A percentile compares a stretch with the other conserved stretches of the same genome.
phyloP scores from a whole-genome alignment of 345 rosid genomes.

The Gynandropsis gynandra region DNA sequence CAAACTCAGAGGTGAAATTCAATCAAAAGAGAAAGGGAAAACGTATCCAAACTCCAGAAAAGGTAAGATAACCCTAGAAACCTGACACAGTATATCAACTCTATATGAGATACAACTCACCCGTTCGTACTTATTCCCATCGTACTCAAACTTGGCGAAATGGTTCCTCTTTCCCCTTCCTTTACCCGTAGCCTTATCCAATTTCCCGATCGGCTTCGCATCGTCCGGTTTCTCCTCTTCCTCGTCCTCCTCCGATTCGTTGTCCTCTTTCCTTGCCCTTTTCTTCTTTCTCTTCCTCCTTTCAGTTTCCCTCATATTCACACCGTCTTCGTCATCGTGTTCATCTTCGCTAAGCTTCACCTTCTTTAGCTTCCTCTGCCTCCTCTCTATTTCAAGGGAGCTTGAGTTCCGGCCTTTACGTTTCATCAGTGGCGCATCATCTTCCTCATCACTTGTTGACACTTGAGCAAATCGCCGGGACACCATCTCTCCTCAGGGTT shows the following conservation, averaged over 20 bases:
- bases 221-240: conserved; percentile 65
- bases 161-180: conserved; percentile 66
- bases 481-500: conserved; percentile 29
- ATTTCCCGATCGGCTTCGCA: conserved; percentile 69
- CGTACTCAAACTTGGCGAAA: conserved; percentile 60
- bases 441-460: conserved; percentile 75
- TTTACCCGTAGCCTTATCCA: conserved; percentile 54
- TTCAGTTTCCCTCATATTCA: conserved; percentile 25
- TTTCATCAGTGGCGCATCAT: conserved; percentile 30
- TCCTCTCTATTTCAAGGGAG: conserved; percentile 27
- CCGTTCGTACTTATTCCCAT: conserved; percentile 62
- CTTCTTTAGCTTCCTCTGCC: conserved; percentile 46
- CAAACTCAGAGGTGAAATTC: no score
- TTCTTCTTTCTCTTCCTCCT: conserved; percentile 22
- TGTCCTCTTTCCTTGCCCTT: conserved; percentile 16
- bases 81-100: background rate
- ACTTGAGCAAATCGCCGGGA: conserved; percentile 70
- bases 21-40: background rate
- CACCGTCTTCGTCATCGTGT: conserved; percentile 16
- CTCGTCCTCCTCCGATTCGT: conserved; percentile 37
- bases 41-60: background rate
- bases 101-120: conserved; percentile 34
- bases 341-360: conserved; percentile 42
- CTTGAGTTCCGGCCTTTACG: conserved; percentile 26
- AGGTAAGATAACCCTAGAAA: background rate